A percentile compares a stretch with the other conserved stretches of the same genome.
Conservation (phyloP, 257 asterid genomes). For the Solanum chmielewskii region DNA sequence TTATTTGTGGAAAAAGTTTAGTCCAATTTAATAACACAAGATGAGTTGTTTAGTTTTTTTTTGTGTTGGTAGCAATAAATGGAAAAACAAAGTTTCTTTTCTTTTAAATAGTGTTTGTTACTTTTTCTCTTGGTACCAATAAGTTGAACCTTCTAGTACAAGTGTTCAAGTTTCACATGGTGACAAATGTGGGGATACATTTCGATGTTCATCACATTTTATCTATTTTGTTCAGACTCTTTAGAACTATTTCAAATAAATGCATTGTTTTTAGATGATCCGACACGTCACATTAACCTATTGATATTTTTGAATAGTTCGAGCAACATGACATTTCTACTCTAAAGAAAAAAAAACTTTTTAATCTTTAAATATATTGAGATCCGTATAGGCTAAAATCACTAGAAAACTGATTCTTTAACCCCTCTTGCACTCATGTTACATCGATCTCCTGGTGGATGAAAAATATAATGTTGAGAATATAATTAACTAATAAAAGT, state of each 20-base stretch:
- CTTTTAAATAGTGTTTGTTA: neutral
- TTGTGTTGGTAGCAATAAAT: neutral
- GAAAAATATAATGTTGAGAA: too few relatives aligned
- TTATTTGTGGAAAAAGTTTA: neutral
- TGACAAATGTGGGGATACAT: neutral
- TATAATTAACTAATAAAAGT: too few relatives aligned
- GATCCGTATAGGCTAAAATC: neutral
- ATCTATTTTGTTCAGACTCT: neutral
- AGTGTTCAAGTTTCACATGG: neutral
- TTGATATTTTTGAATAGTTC: neutral
- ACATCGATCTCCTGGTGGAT: neutral
- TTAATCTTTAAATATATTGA: neutral
- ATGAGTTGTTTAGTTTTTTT: neutral
- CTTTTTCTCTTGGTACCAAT: neutral
- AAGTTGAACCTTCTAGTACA: neutral
- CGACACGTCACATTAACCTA: neutral
- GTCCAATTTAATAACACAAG: neutral
- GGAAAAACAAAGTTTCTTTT: too few relatives aligned
- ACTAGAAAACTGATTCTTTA: neutral
- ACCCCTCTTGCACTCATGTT: neutral
- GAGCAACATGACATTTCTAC: neutral
- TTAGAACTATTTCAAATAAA: neutral
- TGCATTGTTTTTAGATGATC: neutral
- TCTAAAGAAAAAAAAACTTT: neutral
- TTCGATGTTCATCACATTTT: neutral